These are phyloP conservation scores for Amoeboaphelidium protococcarum DNA, from an alignment of 371 early-diverging fungal genomes.

Conservation along the genomic window DNA sequence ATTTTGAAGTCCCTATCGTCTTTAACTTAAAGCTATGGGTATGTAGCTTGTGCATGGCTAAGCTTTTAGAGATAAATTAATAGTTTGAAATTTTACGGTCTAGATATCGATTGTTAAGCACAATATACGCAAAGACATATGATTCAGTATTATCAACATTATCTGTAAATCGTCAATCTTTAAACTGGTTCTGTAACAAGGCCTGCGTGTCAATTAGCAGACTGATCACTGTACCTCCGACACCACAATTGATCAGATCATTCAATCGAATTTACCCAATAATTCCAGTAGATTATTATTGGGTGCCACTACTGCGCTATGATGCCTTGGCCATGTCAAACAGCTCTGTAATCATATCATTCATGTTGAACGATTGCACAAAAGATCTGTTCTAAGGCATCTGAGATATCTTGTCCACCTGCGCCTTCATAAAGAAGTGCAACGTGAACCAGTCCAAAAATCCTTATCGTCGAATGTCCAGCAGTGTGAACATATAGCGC, in stretches of 20 bases:
- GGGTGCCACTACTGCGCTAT: constrained; percentile 6
- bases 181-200: background rate
- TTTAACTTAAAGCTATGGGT: no score
- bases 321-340: constrained; percentile 22
- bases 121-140: no score
- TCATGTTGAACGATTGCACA: background rate
- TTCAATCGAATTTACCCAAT: background rate
- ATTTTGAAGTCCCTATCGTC: no score
- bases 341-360: constrained; percentile 13
- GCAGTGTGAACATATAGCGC: constrained; percentile 12
- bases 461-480: constrained; percentile 15
- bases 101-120: no score
- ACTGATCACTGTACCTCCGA: constrained; percentile 17
- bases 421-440: background rate
- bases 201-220: constrained; percentile 6
- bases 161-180: background rate
- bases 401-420: constrained; percentile 4
- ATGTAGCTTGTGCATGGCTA: no score
- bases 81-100: no score
- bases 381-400: background rate
- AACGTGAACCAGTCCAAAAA: constrained; percentile 11
- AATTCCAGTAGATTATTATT: background rate
- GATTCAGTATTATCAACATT: no score
- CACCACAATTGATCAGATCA: constrained; percentile 15
- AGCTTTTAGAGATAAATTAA: no score